phyloP scores from a whole-genome alignment of 345 rosid genomes.

The Luvunga scandens region DNA sequence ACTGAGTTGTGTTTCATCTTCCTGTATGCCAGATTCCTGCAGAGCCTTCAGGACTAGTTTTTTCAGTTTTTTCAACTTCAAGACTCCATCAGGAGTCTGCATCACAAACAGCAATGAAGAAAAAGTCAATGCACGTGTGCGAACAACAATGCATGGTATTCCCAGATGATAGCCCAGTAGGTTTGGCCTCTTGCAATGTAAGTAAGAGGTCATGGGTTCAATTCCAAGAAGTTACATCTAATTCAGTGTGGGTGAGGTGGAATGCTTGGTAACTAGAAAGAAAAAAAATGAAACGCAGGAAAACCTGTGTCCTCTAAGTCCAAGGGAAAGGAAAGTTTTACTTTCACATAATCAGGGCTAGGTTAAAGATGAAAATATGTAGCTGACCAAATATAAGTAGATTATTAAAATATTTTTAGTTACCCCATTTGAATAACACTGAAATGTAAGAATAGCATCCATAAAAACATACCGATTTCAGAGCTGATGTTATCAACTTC shows the following conservation, averaged over 20 bases:
- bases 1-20: constrained; percentile 38
- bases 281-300: neutral
- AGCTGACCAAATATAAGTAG: neutral
- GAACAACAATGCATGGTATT: neutral
- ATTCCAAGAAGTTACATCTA: neutral
- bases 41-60: constrained; percentile 52
- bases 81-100: constrained; percentile 55
- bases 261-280: neutral
- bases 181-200: too few relatives aligned
- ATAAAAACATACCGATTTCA: constrained; percentile 56
- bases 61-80: constrained; percentile 73
- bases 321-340: neutral
- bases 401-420: too few relatives aligned
- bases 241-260: neutral
- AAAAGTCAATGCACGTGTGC: neutral
- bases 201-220: neutral
- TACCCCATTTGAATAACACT: neutral
- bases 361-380: neutral
- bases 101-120: constrained; percentile 11
- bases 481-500: constrained; percentile 61
- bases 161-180: too few relatives aligned
- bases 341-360: neutral
- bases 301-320: neutral
- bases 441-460: neutral
- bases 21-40: constrained; percentile 42